Conservation (phyloP, 805 yeast genomes). For the Barnettozyma californica region DNA sequence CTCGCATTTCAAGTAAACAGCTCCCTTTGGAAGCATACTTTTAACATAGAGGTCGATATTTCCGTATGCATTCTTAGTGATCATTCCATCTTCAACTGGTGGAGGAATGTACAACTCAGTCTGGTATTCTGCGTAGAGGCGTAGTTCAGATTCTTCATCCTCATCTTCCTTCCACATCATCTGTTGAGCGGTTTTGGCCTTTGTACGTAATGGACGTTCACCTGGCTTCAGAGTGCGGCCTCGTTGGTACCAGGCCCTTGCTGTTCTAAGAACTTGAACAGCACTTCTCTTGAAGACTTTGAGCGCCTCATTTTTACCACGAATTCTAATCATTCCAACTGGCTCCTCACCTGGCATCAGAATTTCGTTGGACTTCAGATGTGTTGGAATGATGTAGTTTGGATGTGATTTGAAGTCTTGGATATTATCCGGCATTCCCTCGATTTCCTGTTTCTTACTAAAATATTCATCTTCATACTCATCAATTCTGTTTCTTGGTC, state of each 20-base stretch:
- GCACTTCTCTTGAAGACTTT: slow-evolving; percentile 66
- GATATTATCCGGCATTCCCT: slow-evolving; percentile 83
- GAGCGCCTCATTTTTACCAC: slow-evolving; percentile 37
- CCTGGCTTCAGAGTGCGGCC: slow-evolving; percentile 77
- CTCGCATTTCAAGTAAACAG: slow-evolving; percentile 50
- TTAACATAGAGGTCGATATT: slow-evolving; percentile 77
- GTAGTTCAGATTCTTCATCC: slow-evolving; percentile 46
- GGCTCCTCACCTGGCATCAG: slow-evolving; percentile 54
- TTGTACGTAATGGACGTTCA: slow-evolving; percentile 53
- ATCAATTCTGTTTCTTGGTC: slow-evolving; percentile 22
- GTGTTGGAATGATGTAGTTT: slow-evolving; percentile 70
- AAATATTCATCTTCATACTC: slow-evolving; percentile 58
- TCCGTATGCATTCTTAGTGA: slow-evolving; percentile 74
- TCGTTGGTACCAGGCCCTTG: slow-evolving; percentile 79
- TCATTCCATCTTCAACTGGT: slow-evolving; percentile 52
- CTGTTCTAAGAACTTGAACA: slow-evolving; percentile 60
- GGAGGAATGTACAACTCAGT: slow-evolving; percentile 69
- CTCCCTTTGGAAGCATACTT: slow-evolving; percentile 82
- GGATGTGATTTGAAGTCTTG: slow-evolving; percentile 89
- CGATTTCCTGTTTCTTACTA: slow-evolving; percentile 54
- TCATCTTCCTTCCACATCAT: slow-evolving; percentile 21
- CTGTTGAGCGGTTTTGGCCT: slow-evolving; percentile 26
- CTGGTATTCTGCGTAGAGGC: slow-evolving; percentile 74
- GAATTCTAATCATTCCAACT: slow-evolving; percentile 66
- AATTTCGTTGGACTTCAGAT: slow-evolving; percentile 67